Evolutionary conservation across 139 green algal genomes (phyloP).

Genomic region (Chlamydomonas incerta): DNA sequence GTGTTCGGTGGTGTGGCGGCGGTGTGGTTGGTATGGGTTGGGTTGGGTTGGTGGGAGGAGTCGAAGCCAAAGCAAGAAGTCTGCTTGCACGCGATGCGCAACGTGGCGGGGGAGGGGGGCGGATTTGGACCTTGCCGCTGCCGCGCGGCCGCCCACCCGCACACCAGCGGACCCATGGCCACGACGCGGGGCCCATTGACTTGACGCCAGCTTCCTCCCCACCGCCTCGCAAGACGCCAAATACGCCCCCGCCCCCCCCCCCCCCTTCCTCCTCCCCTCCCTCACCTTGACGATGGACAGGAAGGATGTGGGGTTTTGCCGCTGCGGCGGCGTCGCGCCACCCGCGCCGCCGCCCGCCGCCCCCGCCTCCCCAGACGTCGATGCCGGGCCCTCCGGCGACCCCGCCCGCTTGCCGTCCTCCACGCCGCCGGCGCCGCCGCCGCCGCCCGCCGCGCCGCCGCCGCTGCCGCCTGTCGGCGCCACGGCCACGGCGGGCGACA

Average conservation of each 20-base stretch:
- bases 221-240: no score
- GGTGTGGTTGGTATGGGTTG: neutral
- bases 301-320: conserved; percentile 58
- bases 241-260: no score
- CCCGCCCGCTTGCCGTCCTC: neutral
- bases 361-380: neutral
- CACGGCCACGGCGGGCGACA: conserved; percentile 69
- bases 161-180: no score
- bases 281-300: conserved; percentile 67
- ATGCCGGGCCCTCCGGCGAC: neutral
- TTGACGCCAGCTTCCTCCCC: no score
- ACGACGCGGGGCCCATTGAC: no score
- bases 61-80: neutral
- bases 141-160: no score
- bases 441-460: neutral
- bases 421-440: neutral
- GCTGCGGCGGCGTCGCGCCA: neutral
- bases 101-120: no score
- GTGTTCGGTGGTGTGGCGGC: no score
- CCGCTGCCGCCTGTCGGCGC: neutral
- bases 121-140: no score
- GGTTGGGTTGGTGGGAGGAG: neutral
- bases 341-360: neutral
- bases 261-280: no score
- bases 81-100: no score